Evolutionary conservation across 495 filamentous ascomycete genomes (phyloP).

Genomic region (Aspergillus asperescens): DNA sequence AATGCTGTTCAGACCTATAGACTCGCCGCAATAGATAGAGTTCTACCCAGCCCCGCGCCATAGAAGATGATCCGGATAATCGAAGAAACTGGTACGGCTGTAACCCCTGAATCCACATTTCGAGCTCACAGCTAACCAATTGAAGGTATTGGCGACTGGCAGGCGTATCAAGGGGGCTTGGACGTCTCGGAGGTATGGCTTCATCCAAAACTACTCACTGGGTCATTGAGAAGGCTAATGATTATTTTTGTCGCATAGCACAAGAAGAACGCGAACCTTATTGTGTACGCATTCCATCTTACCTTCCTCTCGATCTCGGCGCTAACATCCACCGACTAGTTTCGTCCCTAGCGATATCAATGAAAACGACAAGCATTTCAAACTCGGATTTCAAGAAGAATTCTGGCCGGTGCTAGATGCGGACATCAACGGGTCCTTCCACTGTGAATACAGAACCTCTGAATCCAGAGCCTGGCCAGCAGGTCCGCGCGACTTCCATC

Average conservation of each 20-base stretch:
- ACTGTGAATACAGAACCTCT: slow-evolving; percentile 8
- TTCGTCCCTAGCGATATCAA: background rate
- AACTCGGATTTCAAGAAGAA: background rate
- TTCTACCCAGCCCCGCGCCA: background rate
- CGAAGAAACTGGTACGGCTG: slow-evolving; percentile 3
- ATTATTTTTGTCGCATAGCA: background rate
- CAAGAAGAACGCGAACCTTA: background rate
- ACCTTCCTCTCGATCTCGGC: background rate
- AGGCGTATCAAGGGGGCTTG: background rate
- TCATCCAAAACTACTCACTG: background rate
- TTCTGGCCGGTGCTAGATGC: slow-evolving; percentile 5
- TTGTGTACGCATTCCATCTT: background rate
- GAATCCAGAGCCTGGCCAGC: background rate
- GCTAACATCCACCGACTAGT: background rate
- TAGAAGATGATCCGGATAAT: slow-evolving; percentile 3
- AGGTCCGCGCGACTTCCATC: background rate
- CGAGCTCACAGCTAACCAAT: background rate
- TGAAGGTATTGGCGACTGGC: background rate
- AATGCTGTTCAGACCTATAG: background rate
- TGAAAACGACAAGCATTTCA: background rate
- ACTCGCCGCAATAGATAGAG: background rate
- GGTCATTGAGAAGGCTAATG: background rate
- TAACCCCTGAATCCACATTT: background rate
- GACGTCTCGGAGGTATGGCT: background rate
- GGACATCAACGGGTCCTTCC: slow-evolving; percentile 18